Evolutionary conservation across 2,329 filamentous ascomycete genomes (phyloP), one percentile per base, ranked within the genome.

Genomic region (Ophiostoma australiae): DNA sequence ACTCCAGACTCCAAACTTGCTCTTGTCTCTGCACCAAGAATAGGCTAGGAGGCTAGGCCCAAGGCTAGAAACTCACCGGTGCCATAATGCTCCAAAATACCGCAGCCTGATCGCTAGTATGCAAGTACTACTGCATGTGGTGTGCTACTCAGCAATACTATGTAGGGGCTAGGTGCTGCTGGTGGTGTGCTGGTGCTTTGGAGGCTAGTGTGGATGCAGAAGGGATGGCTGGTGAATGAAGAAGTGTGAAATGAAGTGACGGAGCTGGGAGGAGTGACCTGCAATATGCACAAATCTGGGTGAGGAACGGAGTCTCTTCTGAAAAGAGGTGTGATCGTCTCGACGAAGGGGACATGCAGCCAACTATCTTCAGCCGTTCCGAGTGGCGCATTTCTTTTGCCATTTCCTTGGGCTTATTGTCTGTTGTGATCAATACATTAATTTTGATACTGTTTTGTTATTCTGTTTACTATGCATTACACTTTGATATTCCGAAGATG

Each of bases 101-200:
- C 61, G 61, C 61, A 66, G 61, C 61, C 61, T 66, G 61, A 66
- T 66, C 17, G 33, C 61, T 66, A 66, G 33, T 33, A 52, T 52
- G 48, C 20, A n/a, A 52, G 20, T 20, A 20, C 13, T 52, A 52
- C n/a, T 52, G 39, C 39, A 13, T 13, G 13, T 41, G 15, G 58
- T 17, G 5, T 31, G 52, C n/a, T 58, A 31, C 27, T 31, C 27
- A 31, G 27, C 3, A 31, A 31, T 31, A 31, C 27, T 31, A 31
- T 31, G 27, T 31, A 23, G 17, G 52, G 15, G 52, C 52, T 58
- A 13, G n/a, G 44, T 20, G 55, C 3, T 31, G 27, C 27, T 61
- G 15, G 10, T 63, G 15, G 55, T 65, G 61, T 66, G 61, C 61
- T 66, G 52, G 27, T 63, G 44, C 58, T 27, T 63, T 23, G 17